phyloP scores from a whole-genome alignment of 2,329 filamentous ascomycete genomes.

The Fonsecaea erecta region DNA sequence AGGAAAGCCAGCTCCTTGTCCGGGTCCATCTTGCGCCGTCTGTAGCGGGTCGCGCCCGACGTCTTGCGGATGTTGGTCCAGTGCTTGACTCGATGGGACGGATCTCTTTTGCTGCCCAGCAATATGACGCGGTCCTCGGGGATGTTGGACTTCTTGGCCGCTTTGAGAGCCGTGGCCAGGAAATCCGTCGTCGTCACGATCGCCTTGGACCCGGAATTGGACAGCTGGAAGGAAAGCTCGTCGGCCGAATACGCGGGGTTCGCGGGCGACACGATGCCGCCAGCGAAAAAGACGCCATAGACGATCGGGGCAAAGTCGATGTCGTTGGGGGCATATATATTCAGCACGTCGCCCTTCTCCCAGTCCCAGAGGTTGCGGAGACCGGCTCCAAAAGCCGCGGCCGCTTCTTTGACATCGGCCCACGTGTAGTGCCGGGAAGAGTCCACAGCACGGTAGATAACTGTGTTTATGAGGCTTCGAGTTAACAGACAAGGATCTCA shows the following conservation, averaged over 20 bases:
- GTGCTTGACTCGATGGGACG: constrained; percentile 66
- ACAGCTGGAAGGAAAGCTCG: constrained; percentile 83
- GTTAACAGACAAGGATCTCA: not conserved
- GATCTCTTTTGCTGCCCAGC: constrained; percentile 72
- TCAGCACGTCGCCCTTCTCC: constrained; percentile 82
- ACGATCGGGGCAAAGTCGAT: constrained; percentile 79
- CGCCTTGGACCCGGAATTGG: constrained; percentile 74
- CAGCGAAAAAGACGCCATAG: constrained; percentile 83
- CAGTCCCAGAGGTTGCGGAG: constrained; percentile 76
- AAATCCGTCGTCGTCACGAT: constrained; percentile 74
- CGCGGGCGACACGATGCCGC: constrained; percentile 77
- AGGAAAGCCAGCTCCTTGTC: constrained; percentile 78
- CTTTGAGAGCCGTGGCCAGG: constrained; percentile 67
- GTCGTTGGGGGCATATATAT: constrained; percentile 81
- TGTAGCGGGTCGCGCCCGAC: constrained; percentile 62
- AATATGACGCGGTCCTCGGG: constrained; percentile 74
- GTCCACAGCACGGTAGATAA: constrained; percentile 37
- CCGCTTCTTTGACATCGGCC: constrained; percentile 66
- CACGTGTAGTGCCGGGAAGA: constrained; percentile 75
- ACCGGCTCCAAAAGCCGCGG: constrained; percentile 76
- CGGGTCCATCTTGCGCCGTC: constrained; percentile 67
- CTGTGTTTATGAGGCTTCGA: constrained; percentile 3
- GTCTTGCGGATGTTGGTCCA: constrained; percentile 74
- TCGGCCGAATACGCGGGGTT: constrained; percentile 85
- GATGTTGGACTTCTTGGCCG: constrained; percentile 72